Conservation (phyloP, 768 basidiomycete species). For the Scleroderma citrinum region DNA sequence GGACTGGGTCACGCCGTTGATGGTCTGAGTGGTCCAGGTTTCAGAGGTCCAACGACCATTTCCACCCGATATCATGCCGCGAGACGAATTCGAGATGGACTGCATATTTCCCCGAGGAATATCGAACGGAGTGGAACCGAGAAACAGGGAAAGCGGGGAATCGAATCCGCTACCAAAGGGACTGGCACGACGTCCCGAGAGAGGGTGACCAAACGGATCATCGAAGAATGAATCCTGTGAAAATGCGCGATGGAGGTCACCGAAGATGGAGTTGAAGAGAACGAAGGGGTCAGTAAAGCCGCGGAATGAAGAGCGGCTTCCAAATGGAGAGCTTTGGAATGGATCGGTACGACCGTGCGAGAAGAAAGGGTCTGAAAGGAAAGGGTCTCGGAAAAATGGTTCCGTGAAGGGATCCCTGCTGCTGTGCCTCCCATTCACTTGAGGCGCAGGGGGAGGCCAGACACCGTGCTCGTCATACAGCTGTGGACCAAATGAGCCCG, state of each 20-base stretch:
- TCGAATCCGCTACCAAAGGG: constrained; percentile 8
- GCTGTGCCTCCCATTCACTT: constrained; percentile 8
- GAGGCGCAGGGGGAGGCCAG: constrained; percentile 60
- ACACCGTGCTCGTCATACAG: constrained; percentile 65
- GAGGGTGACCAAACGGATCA: constrained; percentile 14
- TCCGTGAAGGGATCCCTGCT: constrained; percentile 13
- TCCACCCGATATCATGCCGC: neutral
- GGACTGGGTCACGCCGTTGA: constrained; percentile 65
- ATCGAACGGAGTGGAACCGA: constrained; percentile 2
- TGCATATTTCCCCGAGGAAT: constrained; percentile 10
- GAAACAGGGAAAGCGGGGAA: constrained; percentile 5
- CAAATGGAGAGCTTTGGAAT: constrained; percentile 18
- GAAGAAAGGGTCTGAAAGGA: constrained; percentile 7
- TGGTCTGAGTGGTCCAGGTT: constrained; percentile 47
- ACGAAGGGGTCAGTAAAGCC: constrained; percentile 70
- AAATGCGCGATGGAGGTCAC: constrained; percentile 36
- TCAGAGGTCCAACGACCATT: constrained; percentile 42
- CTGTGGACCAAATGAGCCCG: constrained; percentile 25
- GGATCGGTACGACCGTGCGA: constrained; percentile 20
- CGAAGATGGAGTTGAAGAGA: constrained; percentile 69
- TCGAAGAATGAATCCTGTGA: constrained; percentile 31
- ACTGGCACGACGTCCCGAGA: constrained; percentile 10
- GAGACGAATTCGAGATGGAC: constrained; percentile 1
- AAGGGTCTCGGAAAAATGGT: constrained; percentile 16
- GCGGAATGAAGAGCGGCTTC: constrained; percentile 11